Evolutionary conservation across 2,329 filamentous ascomycete species (phyloP).

Genomic region (Elsinoe batatas): DNA sequence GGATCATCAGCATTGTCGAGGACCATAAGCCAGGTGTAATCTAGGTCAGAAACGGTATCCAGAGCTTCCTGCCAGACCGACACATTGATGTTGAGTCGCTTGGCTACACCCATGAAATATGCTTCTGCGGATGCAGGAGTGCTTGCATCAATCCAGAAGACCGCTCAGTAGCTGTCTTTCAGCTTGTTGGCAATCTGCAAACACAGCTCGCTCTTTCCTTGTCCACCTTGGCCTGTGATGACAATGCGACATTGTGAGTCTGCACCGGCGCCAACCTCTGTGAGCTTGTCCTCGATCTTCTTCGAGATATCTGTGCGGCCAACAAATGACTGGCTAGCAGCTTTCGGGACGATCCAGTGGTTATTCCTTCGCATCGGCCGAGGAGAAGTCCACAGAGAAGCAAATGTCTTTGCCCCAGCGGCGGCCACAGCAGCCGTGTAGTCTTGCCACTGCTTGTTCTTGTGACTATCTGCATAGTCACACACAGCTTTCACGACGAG

Average conservation of each 20-base stretch:
- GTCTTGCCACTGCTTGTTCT: slow-evolving; percentile 7
- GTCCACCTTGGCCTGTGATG: neutral
- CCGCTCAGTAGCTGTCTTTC: neutral
- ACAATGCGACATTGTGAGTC: neutral
- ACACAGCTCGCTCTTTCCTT: neutral
- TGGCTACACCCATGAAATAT: neutral
- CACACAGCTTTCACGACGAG: slow-evolving; percentile 14
- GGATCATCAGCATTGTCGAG: neutral
- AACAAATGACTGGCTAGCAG: neutral
- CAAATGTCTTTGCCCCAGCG: slow-evolving; percentile 11
- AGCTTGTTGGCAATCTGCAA: neutral
- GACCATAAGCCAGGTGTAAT: neutral
- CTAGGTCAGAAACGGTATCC: neutral
- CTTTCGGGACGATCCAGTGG: neutral
- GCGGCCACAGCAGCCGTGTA: slow-evolving; percentile 11
- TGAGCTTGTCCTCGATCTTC: neutral
- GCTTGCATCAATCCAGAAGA: neutral
- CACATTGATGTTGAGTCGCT: neutral
- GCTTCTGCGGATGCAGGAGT: neutral
- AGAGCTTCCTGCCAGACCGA: neutral
- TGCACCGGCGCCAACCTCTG: neutral
- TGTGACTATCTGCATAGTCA: slow-evolving; percentile 14
- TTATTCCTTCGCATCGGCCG: neutral
- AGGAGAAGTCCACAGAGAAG: too few species aligned
- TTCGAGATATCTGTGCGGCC: neutral